Percentiles rank a stretch among this genome's conserved stretches.
Conservation (phyloP, 768 basidiomycete genomes). For the Strobilomyces echinocephalus region DNA sequence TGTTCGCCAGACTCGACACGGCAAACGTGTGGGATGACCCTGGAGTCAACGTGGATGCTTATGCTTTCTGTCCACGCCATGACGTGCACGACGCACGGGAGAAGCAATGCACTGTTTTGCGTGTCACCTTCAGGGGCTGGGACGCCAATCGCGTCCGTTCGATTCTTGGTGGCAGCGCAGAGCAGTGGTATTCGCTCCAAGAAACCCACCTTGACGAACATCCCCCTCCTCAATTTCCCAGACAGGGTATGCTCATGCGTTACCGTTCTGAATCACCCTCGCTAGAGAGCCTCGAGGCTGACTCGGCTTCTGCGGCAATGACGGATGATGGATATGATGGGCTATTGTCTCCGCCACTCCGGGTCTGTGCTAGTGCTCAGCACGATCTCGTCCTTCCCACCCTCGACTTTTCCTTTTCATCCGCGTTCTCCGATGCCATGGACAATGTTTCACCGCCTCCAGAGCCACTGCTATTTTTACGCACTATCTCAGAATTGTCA, state of each 20-base stretch:
- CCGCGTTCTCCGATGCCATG: slow-evolving; percentile 32
- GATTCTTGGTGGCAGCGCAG: slow-evolving; percentile 66
- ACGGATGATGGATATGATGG: slow-evolving; percentile 3
- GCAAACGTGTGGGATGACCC: slow-evolving; percentile 56
- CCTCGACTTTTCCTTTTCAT: slow-evolving; percentile 70
- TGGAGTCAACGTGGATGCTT: slow-evolving; percentile 50
- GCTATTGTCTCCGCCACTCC: slow-evolving; percentile 10
- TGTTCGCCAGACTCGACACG: slow-evolving; percentile 69
- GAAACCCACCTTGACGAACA: slow-evolving; percentile 36
- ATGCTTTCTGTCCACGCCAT: slow-evolving; percentile 48
- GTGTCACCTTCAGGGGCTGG: slow-evolving; percentile 74
- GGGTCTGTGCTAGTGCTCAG: slow-evolving; percentile 46
- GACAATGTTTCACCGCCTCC: slow-evolving; percentile 4
- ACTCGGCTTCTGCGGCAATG: slow-evolving; percentile 8
- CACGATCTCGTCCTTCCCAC: slow-evolving; percentile 73
- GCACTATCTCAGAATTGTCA: slow-evolving; percentile 22
- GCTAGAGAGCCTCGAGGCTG: slow-evolving; percentile 7
- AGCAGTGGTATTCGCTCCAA: slow-evolving; percentile 72
- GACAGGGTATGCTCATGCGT: neutral
- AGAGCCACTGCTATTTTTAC: slow-evolving; percentile 18
- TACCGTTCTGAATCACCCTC: neutral
- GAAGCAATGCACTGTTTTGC: slow-evolving; percentile 61
- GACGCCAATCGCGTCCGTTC: slow-evolving; percentile 56
- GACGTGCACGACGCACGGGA: slow-evolving; percentile 30
- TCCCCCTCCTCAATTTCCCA: slow-evolving; percentile 4